Percentiles rank a stretch among this genome's conserved stretches.
These are phyloP conservation scores for Solanum sitiens DNA, from an alignment of 257 asterid species.

Conservation along the genomic window DNA sequence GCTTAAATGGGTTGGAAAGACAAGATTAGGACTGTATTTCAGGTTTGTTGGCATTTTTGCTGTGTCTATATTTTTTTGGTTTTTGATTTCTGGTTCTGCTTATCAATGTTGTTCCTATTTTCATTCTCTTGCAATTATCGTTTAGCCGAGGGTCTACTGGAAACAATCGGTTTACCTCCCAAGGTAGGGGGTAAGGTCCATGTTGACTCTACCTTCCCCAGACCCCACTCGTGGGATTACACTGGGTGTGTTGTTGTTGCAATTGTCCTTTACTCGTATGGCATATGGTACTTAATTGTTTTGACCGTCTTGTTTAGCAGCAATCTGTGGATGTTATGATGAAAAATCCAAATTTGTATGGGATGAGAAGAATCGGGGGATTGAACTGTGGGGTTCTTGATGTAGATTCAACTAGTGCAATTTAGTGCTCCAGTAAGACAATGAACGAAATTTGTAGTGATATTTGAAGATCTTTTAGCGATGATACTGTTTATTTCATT, in stretches of 20 bases:
- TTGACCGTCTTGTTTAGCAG: background rate
- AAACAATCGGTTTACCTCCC: background rate
- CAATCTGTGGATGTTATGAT: background rate
- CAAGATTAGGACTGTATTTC: slow-evolving; percentile 39
- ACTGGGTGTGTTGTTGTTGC: background rate
- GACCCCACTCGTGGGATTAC: background rate
- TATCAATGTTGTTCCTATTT: background rate
- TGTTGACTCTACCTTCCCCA: background rate
- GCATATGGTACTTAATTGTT: background rate
- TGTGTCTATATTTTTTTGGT: background rate
- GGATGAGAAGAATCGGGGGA: background rate
- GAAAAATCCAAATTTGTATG: background rate
- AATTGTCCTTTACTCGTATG: background rate
- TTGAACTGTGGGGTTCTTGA: background rate
- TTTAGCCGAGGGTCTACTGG: background rate
- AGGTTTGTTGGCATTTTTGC: slow-evolving; percentile 30
- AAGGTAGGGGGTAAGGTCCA: background rate
- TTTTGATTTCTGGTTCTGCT: background rate
- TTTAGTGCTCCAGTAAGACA: background rate
- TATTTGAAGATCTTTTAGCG: background rate
- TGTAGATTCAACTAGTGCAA: background rate
- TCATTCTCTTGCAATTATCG: background rate
- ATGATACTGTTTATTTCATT: background rate
- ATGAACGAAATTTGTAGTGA: background rate
- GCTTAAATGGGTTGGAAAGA: slow-evolving; percentile 43